Evolutionary conservation across 2,329 filamentous ascomycete species (phyloP).

Genomic region (Fusarium pininemorale): DNA sequence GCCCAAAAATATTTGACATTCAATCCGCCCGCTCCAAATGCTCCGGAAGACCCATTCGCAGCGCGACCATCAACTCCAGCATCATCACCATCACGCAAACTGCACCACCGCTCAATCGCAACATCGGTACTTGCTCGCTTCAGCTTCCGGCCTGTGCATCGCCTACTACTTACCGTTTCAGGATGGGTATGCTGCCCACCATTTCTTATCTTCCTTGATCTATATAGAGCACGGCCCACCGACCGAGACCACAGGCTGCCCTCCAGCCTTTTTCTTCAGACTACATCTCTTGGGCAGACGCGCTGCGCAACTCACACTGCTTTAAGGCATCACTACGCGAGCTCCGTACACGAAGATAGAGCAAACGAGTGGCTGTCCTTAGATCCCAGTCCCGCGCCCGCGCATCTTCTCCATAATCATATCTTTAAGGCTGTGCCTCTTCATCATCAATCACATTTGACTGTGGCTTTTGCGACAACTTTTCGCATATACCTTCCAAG

Average conservation of each 20-base stretch:
- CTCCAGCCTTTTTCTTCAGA: slow-evolving; percentile 7
- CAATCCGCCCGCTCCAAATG: slow-evolving; percentile 32
- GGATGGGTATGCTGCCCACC: slow-evolving; percentile 27
- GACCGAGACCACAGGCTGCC: slow-evolving; percentile 4
- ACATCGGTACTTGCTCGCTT: slow-evolving; percentile 26
- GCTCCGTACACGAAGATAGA: slow-evolving; percentile 25
- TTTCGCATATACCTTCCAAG: not conserved
- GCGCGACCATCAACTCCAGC: slow-evolving; percentile 34
- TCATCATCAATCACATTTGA: slow-evolving; percentile 3
- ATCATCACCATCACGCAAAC: slow-evolving; percentile 27
- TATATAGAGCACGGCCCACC: slow-evolving; percentile 18
- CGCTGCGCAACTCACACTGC: slow-evolving; percentile 19
- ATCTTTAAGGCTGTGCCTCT: slow-evolving; percentile 22
- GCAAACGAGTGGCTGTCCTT: slow-evolving; percentile 9
- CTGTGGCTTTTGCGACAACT: slow-evolving; percentile 17
- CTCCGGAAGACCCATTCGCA: slow-evolving; percentile 35
- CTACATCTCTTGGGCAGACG: slow-evolving; percentile 12
- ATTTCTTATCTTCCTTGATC: slow-evolving; percentile 25
- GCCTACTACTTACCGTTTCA: slow-evolving; percentile 11
- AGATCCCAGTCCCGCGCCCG: not conserved
- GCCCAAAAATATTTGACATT: slow-evolving; percentile 36
- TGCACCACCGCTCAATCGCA: slow-evolving; percentile 24
- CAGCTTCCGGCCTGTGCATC: slow-evolving; percentile 17
- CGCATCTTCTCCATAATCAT: slow-evolving; percentile 1
- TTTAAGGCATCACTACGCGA: slow-evolving; percentile 23